A percentile compares a stretch with the other conserved stretches of the same genome.
Evolutionary conservation across 139 green algal species (phyloP).

Genomic region (Marvania coccoides): DNA sequence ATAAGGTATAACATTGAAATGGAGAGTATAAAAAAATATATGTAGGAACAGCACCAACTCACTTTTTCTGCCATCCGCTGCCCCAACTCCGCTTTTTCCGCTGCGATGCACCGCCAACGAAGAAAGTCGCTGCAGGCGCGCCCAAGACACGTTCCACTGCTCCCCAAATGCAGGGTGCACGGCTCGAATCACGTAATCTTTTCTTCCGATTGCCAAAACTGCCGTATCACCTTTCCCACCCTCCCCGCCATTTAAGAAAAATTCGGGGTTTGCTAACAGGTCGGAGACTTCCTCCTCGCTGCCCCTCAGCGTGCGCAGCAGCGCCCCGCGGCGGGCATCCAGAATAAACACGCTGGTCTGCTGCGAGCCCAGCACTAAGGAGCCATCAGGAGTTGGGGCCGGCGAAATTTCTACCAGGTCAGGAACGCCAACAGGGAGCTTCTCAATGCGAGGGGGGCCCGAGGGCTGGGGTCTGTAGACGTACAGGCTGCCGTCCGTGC

Average conservation of each 20-base stretch:
- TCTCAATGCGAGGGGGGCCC: conserved; percentile 36
- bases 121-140: background rate
- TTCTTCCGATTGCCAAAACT: conserved; percentile 48
- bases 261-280: background rate
- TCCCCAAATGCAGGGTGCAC: conserved; percentile 36
- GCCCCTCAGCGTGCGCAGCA: conserved; percentile 22
- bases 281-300: background rate
- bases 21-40: too few relatives aligned
- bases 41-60: background rate
- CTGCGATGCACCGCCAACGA: conserved; percentile 4
- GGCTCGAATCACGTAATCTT: conserved; percentile 66
- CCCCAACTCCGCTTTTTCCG: background rate
- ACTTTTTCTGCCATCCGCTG: background rate
- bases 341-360: conserved; percentile 67
- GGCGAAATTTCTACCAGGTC: conserved; percentile 82
- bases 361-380: conserved; percentile 71
- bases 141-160: conserved; percentile 35
- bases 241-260: background rate
- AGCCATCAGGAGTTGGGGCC: conserved; percentile 68
- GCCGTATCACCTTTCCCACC: background rate
- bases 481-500: conserved; percentile 83
- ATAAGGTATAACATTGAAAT: too few relatives aligned
- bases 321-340: conserved; percentile 53
- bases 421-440: conserved; percentile 64
- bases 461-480: conserved; percentile 32